These are phyloP conservation scores for Chalciporus chontae DNA, from an alignment of 768 basidiomycete genomes.

Conservation along the genomic window DNA sequence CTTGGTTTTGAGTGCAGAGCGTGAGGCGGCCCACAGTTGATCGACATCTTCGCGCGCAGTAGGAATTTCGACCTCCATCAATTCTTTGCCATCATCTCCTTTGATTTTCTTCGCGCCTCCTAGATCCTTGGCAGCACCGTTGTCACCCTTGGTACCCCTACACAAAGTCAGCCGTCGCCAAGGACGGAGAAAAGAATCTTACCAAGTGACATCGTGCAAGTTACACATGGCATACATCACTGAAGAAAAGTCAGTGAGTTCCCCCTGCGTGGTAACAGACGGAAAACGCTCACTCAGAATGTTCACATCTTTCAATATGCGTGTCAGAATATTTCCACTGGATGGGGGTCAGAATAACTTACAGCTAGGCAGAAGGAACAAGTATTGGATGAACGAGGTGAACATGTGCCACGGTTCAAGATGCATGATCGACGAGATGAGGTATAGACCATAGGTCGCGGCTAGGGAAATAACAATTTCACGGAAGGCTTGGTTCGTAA, in stretches of 20 bases:
- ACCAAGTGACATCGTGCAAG: constrained; percentile 81
- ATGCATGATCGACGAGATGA: constrained; percentile 83
- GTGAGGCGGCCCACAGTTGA: constrained; percentile 78
- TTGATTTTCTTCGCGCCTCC: constrained; percentile 89
- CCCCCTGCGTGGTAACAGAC: not conserved
- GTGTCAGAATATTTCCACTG: constrained; percentile 7
- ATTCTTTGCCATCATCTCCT: constrained; percentile 77
- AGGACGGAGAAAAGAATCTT: constrained; percentile 4
- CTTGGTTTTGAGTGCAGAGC: constrained; percentile 62
- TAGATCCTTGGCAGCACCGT: constrained; percentile 81
- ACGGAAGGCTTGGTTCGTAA: constrained; percentile 65
- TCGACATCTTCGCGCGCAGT: constrained; percentile 86
- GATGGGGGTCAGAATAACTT: constrained; percentile 23
- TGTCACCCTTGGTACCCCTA: constrained; percentile 91
- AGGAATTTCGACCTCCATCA: constrained; percentile 83
- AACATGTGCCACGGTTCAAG: constrained; percentile 97
- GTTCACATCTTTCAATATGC: constrained; percentile 54
- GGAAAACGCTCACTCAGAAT: constrained; percentile 57
- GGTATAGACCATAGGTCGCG: constrained; percentile 79
- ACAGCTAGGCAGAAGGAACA: constrained; percentile 84
- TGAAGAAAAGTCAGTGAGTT: constrained; percentile 14
- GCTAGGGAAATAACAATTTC: constrained; percentile 81
- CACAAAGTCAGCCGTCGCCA: constrained; percentile 3
- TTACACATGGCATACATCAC: constrained; percentile 97
- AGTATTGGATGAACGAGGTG: constrained; percentile 87